These are phyloP conservation scores for Pascua guehoae DNA, from an alignment of 1,284 basidiomycete genomes.

Conservation along the genomic window DNA sequence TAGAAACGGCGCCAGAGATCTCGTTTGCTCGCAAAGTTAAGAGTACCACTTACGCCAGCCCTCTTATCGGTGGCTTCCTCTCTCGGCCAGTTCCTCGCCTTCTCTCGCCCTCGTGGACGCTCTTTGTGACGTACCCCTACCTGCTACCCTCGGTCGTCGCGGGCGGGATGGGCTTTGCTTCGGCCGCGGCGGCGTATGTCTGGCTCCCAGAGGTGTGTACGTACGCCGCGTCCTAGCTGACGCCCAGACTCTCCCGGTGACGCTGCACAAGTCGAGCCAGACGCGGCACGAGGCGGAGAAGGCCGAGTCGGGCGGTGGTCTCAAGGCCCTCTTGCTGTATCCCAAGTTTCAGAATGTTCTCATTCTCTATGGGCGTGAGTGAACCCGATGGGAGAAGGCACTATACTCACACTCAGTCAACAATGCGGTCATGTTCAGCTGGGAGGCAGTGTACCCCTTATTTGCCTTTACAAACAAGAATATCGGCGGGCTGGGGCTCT, in stretches of 20 bases:
- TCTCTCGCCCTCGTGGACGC: conserved; percentile 22
- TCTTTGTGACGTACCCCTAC: conserved; percentile 33
- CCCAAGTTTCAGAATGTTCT: conserved; percentile 29
- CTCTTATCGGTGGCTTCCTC: conserved; percentile 38
- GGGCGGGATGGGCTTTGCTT: conserved; percentile 20
- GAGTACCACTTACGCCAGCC: conserved; percentile 16
- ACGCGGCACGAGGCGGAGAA: conserved; percentile 12
- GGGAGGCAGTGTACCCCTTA: conserved; percentile 39
- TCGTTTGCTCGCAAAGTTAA: too few species aligned
- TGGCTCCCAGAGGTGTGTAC: conserved; percentile 36
- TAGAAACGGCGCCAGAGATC: too few species aligned
- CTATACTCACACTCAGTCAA: conserved; percentile 16
- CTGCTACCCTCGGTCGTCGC: conserved; percentile 37
- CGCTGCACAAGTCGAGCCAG: conserved; percentile 1
- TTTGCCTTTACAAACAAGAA: conserved; percentile 35
- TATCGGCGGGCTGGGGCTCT: conserved; percentile 35
- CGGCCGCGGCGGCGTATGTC: conserved; percentile 19
- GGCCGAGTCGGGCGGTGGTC: conserved; percentile 10
- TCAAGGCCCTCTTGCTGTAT: conserved; percentile 22
- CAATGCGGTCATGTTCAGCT: conserved; percentile 34
- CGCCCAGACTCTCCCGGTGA: conserved; percentile 12
- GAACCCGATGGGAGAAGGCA: not conserved
- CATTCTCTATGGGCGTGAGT: conserved; percentile 32
- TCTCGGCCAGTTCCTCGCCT: conserved; percentile 33
- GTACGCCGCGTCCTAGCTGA: too few species aligned